Percentiles rank a stretch among this genome's conserved stretches.
Conservation (phyloP, 441 rosid genomes). For the Flueggea neowawraea region DNA sequence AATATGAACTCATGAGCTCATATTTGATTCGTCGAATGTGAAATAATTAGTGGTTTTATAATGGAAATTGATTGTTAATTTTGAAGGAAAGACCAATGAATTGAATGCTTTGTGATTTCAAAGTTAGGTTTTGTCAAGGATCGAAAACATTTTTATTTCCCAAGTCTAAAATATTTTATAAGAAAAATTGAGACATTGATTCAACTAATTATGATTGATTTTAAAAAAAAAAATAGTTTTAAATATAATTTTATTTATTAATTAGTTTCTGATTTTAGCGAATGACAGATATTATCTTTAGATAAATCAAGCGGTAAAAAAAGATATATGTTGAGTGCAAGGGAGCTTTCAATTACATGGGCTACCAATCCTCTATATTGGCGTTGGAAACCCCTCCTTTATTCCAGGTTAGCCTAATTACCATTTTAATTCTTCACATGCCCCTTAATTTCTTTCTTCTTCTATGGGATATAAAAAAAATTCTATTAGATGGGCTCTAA, state of each 20-base stretch:
- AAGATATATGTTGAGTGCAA: slow-evolving; percentile 34
- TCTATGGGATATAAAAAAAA: not conserved
- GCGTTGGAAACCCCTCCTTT: slow-evolving; percentile 37
- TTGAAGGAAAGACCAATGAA: too few species aligned
- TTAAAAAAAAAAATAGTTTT: not conserved
- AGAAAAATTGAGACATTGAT: not conserved
- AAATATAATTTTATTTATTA: not conserved
- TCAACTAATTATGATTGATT: not conserved
- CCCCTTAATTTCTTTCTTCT: not conserved
- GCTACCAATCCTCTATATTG: slow-evolving; percentile 42
- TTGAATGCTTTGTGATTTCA: too few species aligned
- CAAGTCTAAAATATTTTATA: too few species aligned
- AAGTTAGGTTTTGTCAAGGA: too few species aligned
- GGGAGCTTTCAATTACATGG: slow-evolving; percentile 51
- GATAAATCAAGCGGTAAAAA: slow-evolving; percentile 42
- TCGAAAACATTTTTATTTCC: too few species aligned
- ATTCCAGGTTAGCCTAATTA: slow-evolving; percentile 30
- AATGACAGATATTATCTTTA: slow-evolving; percentile 34
- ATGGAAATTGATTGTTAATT: too few species aligned
- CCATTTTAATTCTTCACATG: not conserved
- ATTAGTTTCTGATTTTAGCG: not conserved
- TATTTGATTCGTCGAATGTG: too few species aligned
- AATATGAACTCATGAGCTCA: too few species aligned
- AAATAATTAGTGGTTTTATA: too few species aligned
- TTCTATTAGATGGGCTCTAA: not conserved